Evolutionary conservation across 2,329 filamentous ascomycete species (phyloP).

Genomic region (Penicillium fuscoglaucum): DNA sequence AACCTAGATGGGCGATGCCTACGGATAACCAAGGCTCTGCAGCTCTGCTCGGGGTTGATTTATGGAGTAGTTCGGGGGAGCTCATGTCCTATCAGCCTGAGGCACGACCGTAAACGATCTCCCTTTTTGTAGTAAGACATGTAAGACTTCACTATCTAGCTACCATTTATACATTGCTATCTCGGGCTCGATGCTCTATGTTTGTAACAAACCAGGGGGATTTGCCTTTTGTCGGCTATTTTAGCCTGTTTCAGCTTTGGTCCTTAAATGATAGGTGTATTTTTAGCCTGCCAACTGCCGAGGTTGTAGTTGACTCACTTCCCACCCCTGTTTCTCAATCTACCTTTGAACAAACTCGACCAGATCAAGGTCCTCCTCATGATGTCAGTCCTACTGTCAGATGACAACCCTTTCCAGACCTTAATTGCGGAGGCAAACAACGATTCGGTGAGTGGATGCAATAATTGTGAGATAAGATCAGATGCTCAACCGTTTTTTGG

Average conservation of each 20-base stretch:
- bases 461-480: neutral
- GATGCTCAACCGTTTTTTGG: neutral
- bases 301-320: neutral
- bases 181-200: neutral
- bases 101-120: neutral
- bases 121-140: neutral
- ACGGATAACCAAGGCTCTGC: neutral
- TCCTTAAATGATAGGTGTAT: neutral
- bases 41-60: neutral
- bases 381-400: conserved; percentile 8
- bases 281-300: neutral
- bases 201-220: neutral
- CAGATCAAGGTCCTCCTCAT: neutral
- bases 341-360: neutral
- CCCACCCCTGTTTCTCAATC: neutral
- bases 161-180: neutral
- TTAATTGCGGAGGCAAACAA: conserved; percentile 17
- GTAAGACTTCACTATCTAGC: neutral
- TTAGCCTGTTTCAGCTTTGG: neutral
- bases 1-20: neutral
- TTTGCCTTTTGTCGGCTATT: neutral
- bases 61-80: neutral
- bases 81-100: neutral
- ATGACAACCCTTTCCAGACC: conserved; percentile 23
- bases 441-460: conserved; percentile 13